These are phyloP conservation scores for Austroboletus niveus DNA, from an alignment of 1,284 basidiomycete genomes.

Conservation along the genomic window DNA sequence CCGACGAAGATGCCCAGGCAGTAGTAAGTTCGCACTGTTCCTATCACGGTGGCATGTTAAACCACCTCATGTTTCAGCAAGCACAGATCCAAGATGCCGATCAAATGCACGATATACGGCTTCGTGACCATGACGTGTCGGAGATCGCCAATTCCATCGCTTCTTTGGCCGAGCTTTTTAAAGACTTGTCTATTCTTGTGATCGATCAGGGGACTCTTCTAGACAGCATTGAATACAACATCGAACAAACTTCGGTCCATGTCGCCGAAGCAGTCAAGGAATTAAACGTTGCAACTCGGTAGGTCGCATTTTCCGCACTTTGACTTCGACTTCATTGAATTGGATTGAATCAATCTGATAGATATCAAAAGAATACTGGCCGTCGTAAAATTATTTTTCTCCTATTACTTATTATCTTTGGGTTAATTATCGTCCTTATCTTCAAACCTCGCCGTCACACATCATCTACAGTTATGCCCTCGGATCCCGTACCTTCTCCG, in stretches of 20 bases:
- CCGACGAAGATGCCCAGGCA: conserved; percentile 84
- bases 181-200: conserved; percentile 89
- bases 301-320: conserved; percentile 25
- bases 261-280: conserved; percentile 86
- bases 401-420: conserved; percentile 85
- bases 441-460: conserved; percentile 69
- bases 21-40: conserved; percentile 42
- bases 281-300: conserved; percentile 80
- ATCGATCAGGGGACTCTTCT: conserved; percentile 98
- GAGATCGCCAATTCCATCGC: conserved; percentile 93
- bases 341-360: conserved; percentile 32
- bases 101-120: conserved; percentile 52
- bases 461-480: conserved; percentile 23
- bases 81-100: conserved; percentile 39
- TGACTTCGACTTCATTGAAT: not conserved
- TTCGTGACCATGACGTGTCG: conserved; percentile 77
- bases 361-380: conserved; percentile 92
- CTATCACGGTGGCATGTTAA: conserved; percentile 14
- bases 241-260: conserved; percentile 85
- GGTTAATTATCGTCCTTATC: conserved; percentile 76
- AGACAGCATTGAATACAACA: conserved; percentile 97
- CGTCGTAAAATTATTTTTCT: conserved; percentile 92
- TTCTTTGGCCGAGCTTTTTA: conserved; percentile 92
- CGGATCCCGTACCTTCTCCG: conserved; percentile 16
- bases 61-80: conserved; percentile 28